Conservation (phyloP, 1,139 yeast genomes). For the Dujonia santamariae region DNA sequence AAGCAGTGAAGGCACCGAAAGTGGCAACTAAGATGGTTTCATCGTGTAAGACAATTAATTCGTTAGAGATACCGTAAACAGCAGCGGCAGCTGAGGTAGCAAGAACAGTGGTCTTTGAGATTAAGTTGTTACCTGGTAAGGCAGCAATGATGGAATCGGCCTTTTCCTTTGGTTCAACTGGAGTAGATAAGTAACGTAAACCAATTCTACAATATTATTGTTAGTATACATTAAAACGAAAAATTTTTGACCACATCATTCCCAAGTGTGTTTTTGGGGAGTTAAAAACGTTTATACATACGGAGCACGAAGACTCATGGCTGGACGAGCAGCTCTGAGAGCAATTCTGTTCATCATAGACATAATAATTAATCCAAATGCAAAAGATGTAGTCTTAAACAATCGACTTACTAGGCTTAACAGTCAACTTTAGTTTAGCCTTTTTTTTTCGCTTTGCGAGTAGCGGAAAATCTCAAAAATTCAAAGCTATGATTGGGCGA, state of each 20-base stretch:
- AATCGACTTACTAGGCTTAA: no score
- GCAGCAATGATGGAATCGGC: conserved; percentile 89
- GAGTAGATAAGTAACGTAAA: conserved; percentile 62
- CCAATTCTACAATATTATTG: conserved; percentile 41
- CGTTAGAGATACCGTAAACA: conserved; percentile 89
- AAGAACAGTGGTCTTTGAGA: conserved; percentile 91
- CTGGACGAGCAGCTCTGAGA: conserved; percentile 43
- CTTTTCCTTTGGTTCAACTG: conserved; percentile 84
- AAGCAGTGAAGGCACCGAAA: conserved; percentile 71
- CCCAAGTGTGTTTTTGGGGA: background rate
- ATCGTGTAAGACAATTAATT: conserved; percentile 88
- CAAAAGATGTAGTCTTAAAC: conserved; percentile 1
- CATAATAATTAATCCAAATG: conserved; percentile 21
- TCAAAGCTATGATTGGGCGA: conserved; percentile 37
- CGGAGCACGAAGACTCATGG: conserved; percentile 44
- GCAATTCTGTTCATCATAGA: conserved; percentile 49
- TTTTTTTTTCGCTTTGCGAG: no score
- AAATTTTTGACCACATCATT: background rate
- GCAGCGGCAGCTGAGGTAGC: conserved; percentile 96
- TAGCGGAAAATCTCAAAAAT: conserved; percentile 11
- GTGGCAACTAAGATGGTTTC: conserved; percentile 85
- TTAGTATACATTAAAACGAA: conserved; percentile 16
- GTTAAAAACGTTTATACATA: conserved; percentile 22
- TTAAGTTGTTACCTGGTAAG: conserved; percentile 83
- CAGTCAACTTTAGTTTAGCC: conserved; percentile 3